Base-by-base conservation (phyloP, 1,284 basidiomycete genomes). In the Fomitopsis palustris region DNA sequence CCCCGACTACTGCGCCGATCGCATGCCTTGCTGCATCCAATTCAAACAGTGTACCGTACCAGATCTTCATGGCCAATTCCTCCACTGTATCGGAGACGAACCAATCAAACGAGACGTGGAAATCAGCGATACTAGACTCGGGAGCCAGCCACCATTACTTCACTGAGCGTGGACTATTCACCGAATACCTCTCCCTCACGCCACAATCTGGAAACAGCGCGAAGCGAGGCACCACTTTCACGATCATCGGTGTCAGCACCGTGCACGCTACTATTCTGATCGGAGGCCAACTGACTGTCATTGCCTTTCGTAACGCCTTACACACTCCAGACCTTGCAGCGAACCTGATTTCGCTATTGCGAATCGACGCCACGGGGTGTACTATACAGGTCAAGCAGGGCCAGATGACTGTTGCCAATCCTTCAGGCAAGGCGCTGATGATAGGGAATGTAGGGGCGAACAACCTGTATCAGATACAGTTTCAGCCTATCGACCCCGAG, bases 121-220 rank as follows among this genome's bases (percentile, higher is more conserved):
- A 16, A 31, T 33, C 31, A 0, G 8, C 19, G 53, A 42, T 25
- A 33, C 19, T 31, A 8, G 55, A 56, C 35, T 49, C 55, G 4
- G 55, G 55, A 5, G 41, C 3, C 14, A 47, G 41, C 7, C 55
- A 56, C 47, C 55, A 56, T 33, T 56, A 56, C 42, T 56, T 56
- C 55, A 47, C 42, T 1, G 38, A 56, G 12, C 29, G 47, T 4
- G 25, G 6, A 23, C 4, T 51, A 14, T 47, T 56, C 42, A 16
- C 33, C 17, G 25, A 51, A 10, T 56, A 56, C 23, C 17, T 47
- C 5, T 23, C 55, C 12, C n/a, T 54, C 35, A 31, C 21, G 37
- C 53, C 53, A 33, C 4, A 17, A 8, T 10, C 42, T 9, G 41
- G 55, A 9, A 45, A 56, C 3, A 9, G n/a, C 6, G 43, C 55